Conservation (phyloP, 306 rosid genomes). For the Cicer judaicum region DNA sequence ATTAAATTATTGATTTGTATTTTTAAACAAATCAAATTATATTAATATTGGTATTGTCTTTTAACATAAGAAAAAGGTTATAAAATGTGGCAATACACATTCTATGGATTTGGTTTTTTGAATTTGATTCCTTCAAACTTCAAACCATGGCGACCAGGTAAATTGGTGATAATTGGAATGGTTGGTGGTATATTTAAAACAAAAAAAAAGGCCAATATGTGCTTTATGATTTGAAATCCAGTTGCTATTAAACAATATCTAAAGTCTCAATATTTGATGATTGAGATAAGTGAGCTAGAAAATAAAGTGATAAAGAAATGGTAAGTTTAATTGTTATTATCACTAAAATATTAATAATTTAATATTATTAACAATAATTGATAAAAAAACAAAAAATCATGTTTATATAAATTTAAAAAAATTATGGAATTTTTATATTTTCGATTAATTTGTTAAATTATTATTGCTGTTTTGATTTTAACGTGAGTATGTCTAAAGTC, state of each 20-base stretch:
- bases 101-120: conserved; percentile 33
- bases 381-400: too few species aligned
- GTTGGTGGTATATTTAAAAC: conserved; percentile 34
- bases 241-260: conserved; percentile 10
- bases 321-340: too few species aligned
- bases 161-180: conserved; percentile 38
- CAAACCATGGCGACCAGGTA: conserved; percentile 23
- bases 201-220: conserved; percentile 30
- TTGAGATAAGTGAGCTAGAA: too few species aligned
- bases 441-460: too few species aligned
- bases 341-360: too few species aligned
- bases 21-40: conserved; percentile 34
- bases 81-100: conserved; percentile 17
- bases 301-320: too few species aligned
- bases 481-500: too few species aligned
- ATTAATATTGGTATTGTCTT: conserved; percentile 3
- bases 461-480: too few species aligned
- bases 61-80: not conserved
- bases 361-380: too few species aligned
- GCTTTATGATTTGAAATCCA: conserved; percentile 35
- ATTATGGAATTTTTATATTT: too few species aligned
- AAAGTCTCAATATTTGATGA: too few species aligned
- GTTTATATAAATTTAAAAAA: too few species aligned
- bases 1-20: not conserved
- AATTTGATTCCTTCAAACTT: conserved; percentile 39